phyloP scores from a whole-genome alignment of 352 stramenopile genomes.

The Phytophthora sansomeana region DNA sequence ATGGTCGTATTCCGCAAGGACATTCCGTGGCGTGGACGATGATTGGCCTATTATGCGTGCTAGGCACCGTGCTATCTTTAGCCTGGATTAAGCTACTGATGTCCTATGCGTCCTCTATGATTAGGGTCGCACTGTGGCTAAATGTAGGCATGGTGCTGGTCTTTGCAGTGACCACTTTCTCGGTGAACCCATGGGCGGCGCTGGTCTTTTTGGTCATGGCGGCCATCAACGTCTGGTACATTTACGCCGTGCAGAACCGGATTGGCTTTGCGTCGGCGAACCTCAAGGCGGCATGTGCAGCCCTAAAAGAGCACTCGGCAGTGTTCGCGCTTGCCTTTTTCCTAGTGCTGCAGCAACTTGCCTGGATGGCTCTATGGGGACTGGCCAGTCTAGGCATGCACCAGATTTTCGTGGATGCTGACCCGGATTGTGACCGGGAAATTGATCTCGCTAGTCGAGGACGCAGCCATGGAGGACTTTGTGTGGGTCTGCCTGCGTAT shows the following conservation, averaged over 20 bases:
- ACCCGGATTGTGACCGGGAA: constrained; percentile 66
- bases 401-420: constrained; percentile 68
- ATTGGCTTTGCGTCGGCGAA: constrained; percentile 88
- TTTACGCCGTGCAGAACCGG: constrained; percentile 79
- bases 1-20: constrained; percentile 38
- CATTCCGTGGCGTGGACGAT: constrained; percentile 64
- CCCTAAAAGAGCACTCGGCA: constrained; percentile 61
- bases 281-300: constrained; percentile 74
- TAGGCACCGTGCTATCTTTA: constrained; percentile 65
- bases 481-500: constrained; percentile 65
- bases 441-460: constrained; percentile 45
- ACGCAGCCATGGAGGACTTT: constrained; percentile 52
- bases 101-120: constrained; percentile 77
- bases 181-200: constrained; percentile 66
- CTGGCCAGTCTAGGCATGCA: constrained; percentile 77
- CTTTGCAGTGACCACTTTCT: constrained; percentile 71
- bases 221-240: constrained; percentile 87
- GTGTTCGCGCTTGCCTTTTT: constrained; percentile 76
- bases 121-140: constrained; percentile 82
- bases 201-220: constrained; percentile 67
- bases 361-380: constrained; percentile 80
- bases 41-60: constrained; percentile 53
- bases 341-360: constrained; percentile 74
- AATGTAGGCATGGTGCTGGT: constrained; percentile 78
- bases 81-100: constrained; percentile 86